Evolutionary conservation across 208 protist species (phyloP).

Genomic region (Crithidia brevicula): DNA sequence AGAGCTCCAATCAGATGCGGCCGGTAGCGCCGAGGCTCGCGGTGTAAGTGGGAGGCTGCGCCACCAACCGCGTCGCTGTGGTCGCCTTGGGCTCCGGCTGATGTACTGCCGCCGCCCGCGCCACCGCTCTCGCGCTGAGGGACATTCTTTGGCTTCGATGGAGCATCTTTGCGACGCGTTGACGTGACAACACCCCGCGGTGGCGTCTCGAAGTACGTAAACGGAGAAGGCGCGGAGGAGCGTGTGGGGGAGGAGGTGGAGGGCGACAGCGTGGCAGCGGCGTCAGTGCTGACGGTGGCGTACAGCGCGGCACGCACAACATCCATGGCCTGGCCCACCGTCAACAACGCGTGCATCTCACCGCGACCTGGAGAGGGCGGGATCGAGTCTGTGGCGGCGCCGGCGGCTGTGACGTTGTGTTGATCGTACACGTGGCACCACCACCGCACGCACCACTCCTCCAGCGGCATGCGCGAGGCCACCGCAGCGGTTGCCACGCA

Average conservation of each 20-base stretch:
- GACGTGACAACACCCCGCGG: constrained; percentile 1
- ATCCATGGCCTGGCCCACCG: constrained; percentile 24
- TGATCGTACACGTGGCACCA: constrained; percentile 6
- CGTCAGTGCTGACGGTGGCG: constrained; percentile 1
- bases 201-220: constrained; percentile 17
- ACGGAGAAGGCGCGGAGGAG: neutral
- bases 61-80: no score
- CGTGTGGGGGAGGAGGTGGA: neutral
- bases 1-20: constrained; percentile 22
- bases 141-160: neutral
- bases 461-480: constrained; percentile 29
- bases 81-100: neutral
- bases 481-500: neutral
- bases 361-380: neutral
- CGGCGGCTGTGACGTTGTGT: neutral
- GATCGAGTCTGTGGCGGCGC: no score
- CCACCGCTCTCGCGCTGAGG: no score
- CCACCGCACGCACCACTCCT: constrained; percentile 64
- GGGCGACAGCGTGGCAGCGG: neutral
- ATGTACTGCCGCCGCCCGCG: no score
- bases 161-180: neutral
- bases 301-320: constrained; percentile 30
- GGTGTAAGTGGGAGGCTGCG: neutral
- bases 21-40: constrained; percentile 6
- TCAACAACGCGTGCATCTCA: constrained; percentile 4